Conservation (phyloP, 2,329 filamentous ascomycete genomes). For the Cercospora sojina region DNA sequence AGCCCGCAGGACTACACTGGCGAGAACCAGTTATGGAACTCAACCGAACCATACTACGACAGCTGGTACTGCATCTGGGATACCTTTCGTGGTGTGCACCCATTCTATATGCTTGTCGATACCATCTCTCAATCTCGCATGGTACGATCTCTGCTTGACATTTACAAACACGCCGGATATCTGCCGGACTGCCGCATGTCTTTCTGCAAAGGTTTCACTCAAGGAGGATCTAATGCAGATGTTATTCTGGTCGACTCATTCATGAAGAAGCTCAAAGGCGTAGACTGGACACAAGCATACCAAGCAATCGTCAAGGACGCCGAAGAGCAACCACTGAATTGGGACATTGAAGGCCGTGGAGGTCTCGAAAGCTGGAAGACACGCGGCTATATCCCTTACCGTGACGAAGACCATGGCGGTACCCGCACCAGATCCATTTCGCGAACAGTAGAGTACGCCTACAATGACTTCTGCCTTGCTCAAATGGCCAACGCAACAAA, state of each 20-base stretch:
- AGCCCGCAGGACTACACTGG: constrained; percentile 49
- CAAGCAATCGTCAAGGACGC: constrained; percentile 36
- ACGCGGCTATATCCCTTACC: constrained; percentile 41
- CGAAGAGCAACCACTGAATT: constrained; percentile 32
- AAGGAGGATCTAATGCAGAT: constrained; percentile 73
- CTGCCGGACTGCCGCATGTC: constrained; percentile 74
- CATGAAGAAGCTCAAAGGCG: constrained; percentile 59
- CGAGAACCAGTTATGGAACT: constrained; percentile 48
- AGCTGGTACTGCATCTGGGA: constrained; percentile 59
- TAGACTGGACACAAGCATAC: constrained; percentile 37
- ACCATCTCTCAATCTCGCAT: constrained; percentile 62
- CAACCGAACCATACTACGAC: constrained; percentile 46
- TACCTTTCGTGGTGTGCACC: constrained; percentile 53
- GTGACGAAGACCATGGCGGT: constrained; percentile 57
- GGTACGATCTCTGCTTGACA: constrained; percentile 68
- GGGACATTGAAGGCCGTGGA: constrained; percentile 41
- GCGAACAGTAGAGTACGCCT: constrained; percentile 51
- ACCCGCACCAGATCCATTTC: constrained; percentile 52
- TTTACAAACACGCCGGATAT: constrained; percentile 67
- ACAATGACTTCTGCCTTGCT: constrained; percentile 70
- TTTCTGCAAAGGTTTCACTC: constrained; percentile 68
- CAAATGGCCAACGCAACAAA: constrained; percentile 60
- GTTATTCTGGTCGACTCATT: constrained; percentile 68
- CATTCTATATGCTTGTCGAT: constrained; percentile 68
- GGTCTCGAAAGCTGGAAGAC: constrained; percentile 44